Base-by-base conservation (phyloP, 2,329 filamentous ascomycete genomes). In the Ophiostoma fasciatum region DNA sequence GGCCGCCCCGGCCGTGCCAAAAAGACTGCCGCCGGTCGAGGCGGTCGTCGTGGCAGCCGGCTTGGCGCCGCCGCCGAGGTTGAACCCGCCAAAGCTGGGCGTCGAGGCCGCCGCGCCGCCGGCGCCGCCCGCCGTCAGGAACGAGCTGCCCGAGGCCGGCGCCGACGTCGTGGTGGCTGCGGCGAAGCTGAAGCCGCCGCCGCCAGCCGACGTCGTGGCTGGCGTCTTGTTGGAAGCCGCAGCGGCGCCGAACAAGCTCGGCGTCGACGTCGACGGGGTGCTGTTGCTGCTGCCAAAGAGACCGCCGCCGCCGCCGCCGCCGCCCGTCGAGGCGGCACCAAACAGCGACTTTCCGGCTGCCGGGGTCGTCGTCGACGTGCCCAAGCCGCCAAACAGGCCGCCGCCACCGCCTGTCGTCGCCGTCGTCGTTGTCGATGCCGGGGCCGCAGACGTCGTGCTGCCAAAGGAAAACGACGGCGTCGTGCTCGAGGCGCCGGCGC, bases 241-340 rank as follows among this genome's bases (percentile, higher is more conserved):
- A 6, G 21, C 13, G 14, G 4, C 9, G 13, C 35, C 35, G 13
- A 36, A 36, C 11, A 31, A 15, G 13, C 9, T 9, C 17, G 43
- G 25, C n/a, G 49, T 32, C 4, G 47, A 37, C 8, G 47, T 37
- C 10, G 46, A 37, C 11, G 45, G n/a, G 17, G 27, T 19, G 25
- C 22, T 29, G 26, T 27, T 26, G 14, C 46, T 26, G 35, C 46
- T 51, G 26, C 57, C 54, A 45, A 62, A 61, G n/a, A 61, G 37
- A 33, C 50, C 39, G 14, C 46, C 43, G 26, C 40, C 28, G 25
- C 37, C 29, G 14, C 37, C 37, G 5, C 32, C 26, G 25, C 37
- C 36, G 4, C 25, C 22, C 7, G 35, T 34, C 14, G 34, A 34
- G 14, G 35, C 28, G 19, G 32, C 33, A 6, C 37, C 40, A 28